A percentile compares a stretch with the other conserved stretches of the same genome.
Conservation (phyloP, 257 asterid species). For the Oldenlandia corymbosa region DNA sequence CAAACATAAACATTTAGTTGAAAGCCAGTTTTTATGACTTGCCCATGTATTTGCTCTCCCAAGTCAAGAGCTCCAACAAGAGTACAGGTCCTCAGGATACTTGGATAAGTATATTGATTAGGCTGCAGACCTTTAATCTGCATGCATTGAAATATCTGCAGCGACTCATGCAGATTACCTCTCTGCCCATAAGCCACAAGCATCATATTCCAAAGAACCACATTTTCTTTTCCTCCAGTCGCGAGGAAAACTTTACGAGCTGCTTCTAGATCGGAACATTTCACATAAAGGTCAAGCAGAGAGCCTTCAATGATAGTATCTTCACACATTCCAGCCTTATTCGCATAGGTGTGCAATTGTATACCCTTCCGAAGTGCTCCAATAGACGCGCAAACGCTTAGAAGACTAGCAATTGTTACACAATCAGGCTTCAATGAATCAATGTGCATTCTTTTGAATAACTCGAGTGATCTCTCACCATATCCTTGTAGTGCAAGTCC, state of each 20-base stretch:
- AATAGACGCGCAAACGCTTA: constrained; percentile 52
- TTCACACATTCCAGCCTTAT: constrained; percentile 65
- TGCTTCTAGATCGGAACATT: constrained; percentile 60
- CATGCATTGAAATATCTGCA: constrained; percentile 51
- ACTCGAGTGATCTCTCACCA: constrained; percentile 46
- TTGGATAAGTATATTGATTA: constrained; percentile 79
- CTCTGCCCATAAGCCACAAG: constrained; percentile 80
- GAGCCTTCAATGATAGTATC: constrained; percentile 82
- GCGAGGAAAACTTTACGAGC: constrained; percentile 56
- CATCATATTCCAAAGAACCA: constrained; percentile 90
- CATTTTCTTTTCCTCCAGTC: constrained; percentile 43
- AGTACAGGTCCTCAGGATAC: constrained; percentile 74
- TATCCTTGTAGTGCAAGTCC: constrained; percentile 63
- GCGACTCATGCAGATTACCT: constrained; percentile 60
- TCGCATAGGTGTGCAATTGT: constrained; percentile 67
- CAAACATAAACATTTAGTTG: constrained; percentile 69
- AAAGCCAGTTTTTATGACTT: constrained; percentile 64
- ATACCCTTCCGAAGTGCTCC: constrained; percentile 62
- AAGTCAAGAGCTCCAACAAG: constrained; percentile 57
- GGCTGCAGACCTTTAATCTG: constrained; percentile 54
- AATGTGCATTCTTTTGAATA: constrained; percentile 56
- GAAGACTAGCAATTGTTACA: constrained; percentile 72
- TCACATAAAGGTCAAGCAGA: constrained; percentile 74
- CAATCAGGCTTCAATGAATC: constrained; percentile 60
- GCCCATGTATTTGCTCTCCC: constrained; percentile 83